Percentiles rank a stretch among this genome's conserved stretches.
Evolutionary conservation across 108 stramenopile genomes (phyloP).

Genomic region (Discostella pseudostelligera): DNA sequence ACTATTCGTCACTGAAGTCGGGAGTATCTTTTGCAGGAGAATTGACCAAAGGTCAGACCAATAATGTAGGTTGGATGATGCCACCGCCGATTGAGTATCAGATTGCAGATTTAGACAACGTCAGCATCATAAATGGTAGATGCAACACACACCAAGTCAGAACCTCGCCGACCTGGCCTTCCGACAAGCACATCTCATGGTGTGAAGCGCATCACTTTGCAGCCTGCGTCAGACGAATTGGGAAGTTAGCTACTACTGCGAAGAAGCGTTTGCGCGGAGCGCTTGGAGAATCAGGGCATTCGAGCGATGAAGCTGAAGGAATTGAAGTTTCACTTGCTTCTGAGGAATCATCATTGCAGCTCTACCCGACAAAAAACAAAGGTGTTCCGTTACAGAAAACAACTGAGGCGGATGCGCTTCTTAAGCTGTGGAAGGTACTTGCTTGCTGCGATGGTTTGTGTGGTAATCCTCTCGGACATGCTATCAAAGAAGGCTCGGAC

Average conservation of each 20-base stretch:
- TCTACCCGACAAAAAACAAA: not conserved
- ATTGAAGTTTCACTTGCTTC: slow-evolving; percentile 41
- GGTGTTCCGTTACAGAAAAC: not conserved
- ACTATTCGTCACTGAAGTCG: slow-evolving; percentile 76
- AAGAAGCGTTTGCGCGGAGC: slow-evolving; percentile 28
- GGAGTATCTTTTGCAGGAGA: slow-evolving; percentile 79
- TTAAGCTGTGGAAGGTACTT: slow-evolving; percentile 65
- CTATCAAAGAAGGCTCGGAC: slow-evolving; percentile 79
- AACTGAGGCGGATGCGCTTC: slow-evolving; percentile 14
- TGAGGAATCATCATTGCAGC: slow-evolving; percentile 15
- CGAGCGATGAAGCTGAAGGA: slow-evolving; percentile 41
- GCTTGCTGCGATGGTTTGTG: slow-evolving; percentile 80
- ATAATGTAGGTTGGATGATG: slow-evolving; percentile 69
- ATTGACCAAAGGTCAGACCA: slow-evolving; percentile 56
- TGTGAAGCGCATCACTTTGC: slow-evolving; percentile 86
- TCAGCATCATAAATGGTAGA: slow-evolving; percentile 33
- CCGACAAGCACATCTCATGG: slow-evolving; percentile 70
- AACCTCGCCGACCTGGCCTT: slow-evolving; percentile 72
- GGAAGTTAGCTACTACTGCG: slow-evolving; percentile 70
- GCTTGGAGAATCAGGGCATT: slow-evolving; percentile 10
- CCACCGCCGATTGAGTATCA: slow-evolving; percentile 74
- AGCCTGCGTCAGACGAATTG: slow-evolving; percentile 75
- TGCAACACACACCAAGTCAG: slow-evolving; percentile 13
- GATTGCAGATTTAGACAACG: slow-evolving; percentile 80
- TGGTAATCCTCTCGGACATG: slow-evolving; percentile 65